A percentile compares a stretch with the other conserved stretches of the same genome.
Evolutionary conservation across 2,329 filamentous ascomycete species (phyloP).

Genomic region (Alternaria atra): DNA sequence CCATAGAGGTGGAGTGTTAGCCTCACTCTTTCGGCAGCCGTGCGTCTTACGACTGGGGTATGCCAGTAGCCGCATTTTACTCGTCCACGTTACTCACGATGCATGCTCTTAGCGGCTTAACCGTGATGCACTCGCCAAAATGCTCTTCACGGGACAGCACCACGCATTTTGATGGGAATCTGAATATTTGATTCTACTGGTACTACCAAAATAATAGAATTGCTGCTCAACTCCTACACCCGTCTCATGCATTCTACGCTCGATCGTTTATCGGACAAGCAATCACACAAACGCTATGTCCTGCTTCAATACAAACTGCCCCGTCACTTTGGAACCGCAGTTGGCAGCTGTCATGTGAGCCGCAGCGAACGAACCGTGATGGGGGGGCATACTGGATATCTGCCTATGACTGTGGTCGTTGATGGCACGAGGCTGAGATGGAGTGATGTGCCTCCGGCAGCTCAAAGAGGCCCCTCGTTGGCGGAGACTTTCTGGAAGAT

Average conservation of each 20-base stretch:
- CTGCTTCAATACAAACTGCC: slow-evolving; percentile 7
- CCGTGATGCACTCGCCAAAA: slow-evolving; percentile 19
- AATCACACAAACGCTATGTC: slow-evolving; percentile 2
- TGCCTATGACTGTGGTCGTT: slow-evolving; percentile 22
- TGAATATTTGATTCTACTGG: slow-evolving; percentile 24
- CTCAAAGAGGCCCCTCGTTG: slow-evolving; percentile 14
- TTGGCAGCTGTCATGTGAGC: slow-evolving; percentile 33
- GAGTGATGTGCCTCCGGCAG: slow-evolving; percentile 16
- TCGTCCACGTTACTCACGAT: slow-evolving; percentile 46
- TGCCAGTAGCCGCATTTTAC: slow-evolving; percentile 32
- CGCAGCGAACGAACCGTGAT: slow-evolving; percentile 29
- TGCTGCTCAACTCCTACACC: slow-evolving; percentile 22
- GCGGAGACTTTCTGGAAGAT: slow-evolving; percentile 8
- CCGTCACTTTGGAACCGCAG: slow-evolving; percentile 12
- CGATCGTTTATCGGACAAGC: not conserved
- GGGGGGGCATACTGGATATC: slow-evolving; percentile 9
- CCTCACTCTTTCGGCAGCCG: slow-evolving; percentile 43
- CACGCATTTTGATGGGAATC: slow-evolving; percentile 17
- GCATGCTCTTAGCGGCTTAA: slow-evolving; percentile 34
- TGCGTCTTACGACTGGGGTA: slow-evolving; percentile 32
- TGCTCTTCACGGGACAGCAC: slow-evolving; percentile 21
- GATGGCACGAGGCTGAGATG: slow-evolving; percentile 20
- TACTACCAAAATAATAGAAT: slow-evolving; percentile 26
- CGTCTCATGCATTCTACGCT: slow-evolving; percentile 25
- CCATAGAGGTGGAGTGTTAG: slow-evolving; percentile 40